Evolutionary conservation across 202 grass and related monocot species (phyloP).

Genomic region (Schoenoplectus triqueter): DNA sequence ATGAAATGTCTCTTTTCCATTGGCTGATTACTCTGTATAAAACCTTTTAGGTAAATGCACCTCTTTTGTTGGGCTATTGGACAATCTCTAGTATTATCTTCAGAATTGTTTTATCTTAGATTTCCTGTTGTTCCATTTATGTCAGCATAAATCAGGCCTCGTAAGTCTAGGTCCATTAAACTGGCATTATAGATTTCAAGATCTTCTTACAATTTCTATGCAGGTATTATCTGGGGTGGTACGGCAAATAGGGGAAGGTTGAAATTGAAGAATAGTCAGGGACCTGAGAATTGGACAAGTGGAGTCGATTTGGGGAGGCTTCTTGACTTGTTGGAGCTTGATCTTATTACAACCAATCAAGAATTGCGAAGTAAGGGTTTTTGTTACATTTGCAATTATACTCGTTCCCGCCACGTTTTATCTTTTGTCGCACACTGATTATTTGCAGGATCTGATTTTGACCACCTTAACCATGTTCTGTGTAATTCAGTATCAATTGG

Average conservation of each 20-base stretch:
- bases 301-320: conserved; percentile 79
- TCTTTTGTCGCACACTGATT: not conserved
- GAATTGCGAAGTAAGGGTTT: conserved; percentile 56
- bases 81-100: not conserved
- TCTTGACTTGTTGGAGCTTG: conserved; percentile 85
- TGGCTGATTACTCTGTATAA: not conserved
- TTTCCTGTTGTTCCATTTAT: not conserved
- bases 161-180: not conserved
- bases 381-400: conserved; percentile 9
- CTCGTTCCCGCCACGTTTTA: not conserved
- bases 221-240: conserved; percentile 78
- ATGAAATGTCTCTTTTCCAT: not conserved
- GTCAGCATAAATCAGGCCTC: not conserved
- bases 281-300: conserved; percentile 90
- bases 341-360: conserved; percentile 80
- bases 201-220: not conserved
- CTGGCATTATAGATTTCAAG: not conserved
- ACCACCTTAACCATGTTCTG: not conserved
- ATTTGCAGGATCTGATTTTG: not conserved
- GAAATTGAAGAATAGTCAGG: conserved; percentile 75
- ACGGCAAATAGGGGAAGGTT: conserved; percentile 80
- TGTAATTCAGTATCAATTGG: not conserved
- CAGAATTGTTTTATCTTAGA: conserved; percentile 2
- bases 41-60: conserved; percentile 5
- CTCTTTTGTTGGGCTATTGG: not conserved